Evolutionary conservation across 2,329 filamentous ascomycete genomes (phyloP).

Genomic region (Aspergillus pseudoterreus): DNA sequence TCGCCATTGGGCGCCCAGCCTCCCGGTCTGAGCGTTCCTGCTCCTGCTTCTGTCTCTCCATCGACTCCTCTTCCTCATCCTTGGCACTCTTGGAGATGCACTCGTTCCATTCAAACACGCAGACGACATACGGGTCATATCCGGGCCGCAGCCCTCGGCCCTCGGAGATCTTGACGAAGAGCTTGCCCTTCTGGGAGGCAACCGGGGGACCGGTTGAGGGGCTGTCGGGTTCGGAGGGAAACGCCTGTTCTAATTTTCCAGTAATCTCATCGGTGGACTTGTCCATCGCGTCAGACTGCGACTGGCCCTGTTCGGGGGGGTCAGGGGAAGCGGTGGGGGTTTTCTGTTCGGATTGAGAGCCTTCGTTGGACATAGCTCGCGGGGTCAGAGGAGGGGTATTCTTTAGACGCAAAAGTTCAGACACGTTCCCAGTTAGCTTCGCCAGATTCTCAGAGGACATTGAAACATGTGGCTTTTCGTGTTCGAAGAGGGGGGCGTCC

Average conservation of each 20-base stretch:
- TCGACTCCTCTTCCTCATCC: constrained; percentile 57
- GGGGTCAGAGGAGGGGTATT: constrained; percentile 89
- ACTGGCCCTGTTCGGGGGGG: constrained; percentile 15
- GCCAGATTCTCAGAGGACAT: constrained; percentile 43
- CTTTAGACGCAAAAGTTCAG: constrained; percentile 63
- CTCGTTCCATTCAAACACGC: constrained; percentile 94
- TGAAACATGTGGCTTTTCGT: constrained; percentile 39
- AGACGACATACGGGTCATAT: constrained; percentile 90
- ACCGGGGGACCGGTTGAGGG: constrained; percentile 55
- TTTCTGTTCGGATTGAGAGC: constrained; percentile 32
- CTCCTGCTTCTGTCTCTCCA: constrained; percentile 57
- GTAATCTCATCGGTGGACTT: constrained; percentile 33
- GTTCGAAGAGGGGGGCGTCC: constrained; percentile 50
- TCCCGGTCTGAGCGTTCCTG: constrained; percentile 69
- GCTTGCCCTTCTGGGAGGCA: constrained; percentile 74
- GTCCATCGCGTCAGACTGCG: constrained; percentile 20
- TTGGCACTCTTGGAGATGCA: constrained; percentile 86
- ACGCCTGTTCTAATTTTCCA: constrained; percentile 35
- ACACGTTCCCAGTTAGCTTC: constrained; percentile 79
- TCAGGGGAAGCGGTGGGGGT: constrained; percentile 22
- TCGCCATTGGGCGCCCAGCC: constrained; percentile 80
- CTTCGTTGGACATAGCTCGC: constrained; percentile 72
- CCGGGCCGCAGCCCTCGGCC: constrained; percentile 77
- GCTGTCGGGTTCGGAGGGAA: constrained; percentile 24
- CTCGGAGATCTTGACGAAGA: constrained; percentile 84